Base-by-base conservation (phyloP, 2,329 filamentous ascomycete species). In the Paracoccidioides lutzii region DNA sequence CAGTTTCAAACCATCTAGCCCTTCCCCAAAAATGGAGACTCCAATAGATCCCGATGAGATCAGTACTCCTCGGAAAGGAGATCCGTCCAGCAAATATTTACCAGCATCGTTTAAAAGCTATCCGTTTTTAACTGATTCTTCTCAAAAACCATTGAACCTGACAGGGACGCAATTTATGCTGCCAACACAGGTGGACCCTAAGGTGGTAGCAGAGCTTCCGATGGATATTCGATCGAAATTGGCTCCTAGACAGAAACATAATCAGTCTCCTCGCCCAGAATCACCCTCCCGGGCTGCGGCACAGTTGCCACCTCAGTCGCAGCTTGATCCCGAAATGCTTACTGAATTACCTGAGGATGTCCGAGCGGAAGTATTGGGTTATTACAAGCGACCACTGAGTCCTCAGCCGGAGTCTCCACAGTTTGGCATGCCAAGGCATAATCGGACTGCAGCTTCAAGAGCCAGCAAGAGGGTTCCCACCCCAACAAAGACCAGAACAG, bases 131-230 rank as follows among this genome's bases (percentile, higher is more conserved):
- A 66, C 66, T 54, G 69, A 72, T 57, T 63, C 60, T 54, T 65
- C 61, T 8, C 74, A 85, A 28, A 85, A 79, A 59, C 84, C 84
- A 1, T 73, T 95, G 28, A 95, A 96, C 64, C 80, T 88, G 3
- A 76, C 82, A 3, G 89, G 91, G 1, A 95, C 91, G 0, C 93
- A 98, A 64, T 98, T 98, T 64, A 81, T 97, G 49, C 77, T 98
- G 62, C 93, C 93, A 15, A 70, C 71, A 0, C 88, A 95, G 61
- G 80, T 87, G 2, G 93, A 98, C 66, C 83, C 85, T 0, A 76
- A 78, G n/a, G 85, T 95, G 0, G 71, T 97, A 3, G 86, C 86
- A 1, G 90, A 94, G 64, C 76, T 98, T 3, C 91, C 91, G 0
- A 77, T 76, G 37, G 88, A 95, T 66, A 95, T 97, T 59, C 81